Evolutionary conservation across 257 asterid species (phyloP).

Genomic region (Fraxinus quadrangulata): DNA sequence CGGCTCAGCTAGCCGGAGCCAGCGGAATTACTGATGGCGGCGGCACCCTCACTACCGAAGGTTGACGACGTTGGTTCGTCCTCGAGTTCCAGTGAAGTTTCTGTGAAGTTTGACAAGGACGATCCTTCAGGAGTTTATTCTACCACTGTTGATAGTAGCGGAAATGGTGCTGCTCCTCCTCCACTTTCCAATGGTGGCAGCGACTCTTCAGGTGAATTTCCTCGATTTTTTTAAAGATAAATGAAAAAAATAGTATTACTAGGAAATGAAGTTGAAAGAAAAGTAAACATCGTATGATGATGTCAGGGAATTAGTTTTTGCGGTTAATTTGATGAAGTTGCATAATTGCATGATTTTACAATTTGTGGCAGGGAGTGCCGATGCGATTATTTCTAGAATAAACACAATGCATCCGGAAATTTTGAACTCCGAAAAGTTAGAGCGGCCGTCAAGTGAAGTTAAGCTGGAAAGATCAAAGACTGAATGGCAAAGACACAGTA

Average conservation of each 20-base stretch:
- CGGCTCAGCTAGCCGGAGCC: slow-evolving; percentile 34
- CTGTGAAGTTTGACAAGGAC: slow-evolving; percentile 42
- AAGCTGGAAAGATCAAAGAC: slow-evolving; percentile 62
- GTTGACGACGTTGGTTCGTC: slow-evolving; percentile 38
- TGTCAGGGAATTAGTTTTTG: slow-evolving; percentile 5
- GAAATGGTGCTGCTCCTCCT: slow-evolving; percentile 7
- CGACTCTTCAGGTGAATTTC: slow-evolving; percentile 57
- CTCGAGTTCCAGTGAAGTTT: slow-evolving; percentile 52
- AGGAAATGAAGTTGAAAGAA: not conserved
- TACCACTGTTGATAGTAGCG: slow-evolving; percentile 23
- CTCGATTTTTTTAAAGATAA: slow-evolving; percentile 16
- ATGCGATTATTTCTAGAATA: slow-evolving; percentile 41
- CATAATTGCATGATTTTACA: slow-evolving; percentile 15
- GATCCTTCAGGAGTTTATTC: slow-evolving; percentile 32
- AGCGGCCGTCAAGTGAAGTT: slow-evolving; percentile 30
- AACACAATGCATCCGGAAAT: slow-evolving; percentile 55
- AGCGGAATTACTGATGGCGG: slow-evolving; percentile 22
- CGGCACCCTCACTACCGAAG: slow-evolving; percentile 28
- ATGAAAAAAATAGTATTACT: slow-evolving; percentile 19
- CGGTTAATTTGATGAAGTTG: slow-evolving; percentile 6
- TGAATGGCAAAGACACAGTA: slow-evolving; percentile 58
- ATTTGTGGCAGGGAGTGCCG: slow-evolving; percentile 51
- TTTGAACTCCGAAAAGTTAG: slow-evolving; percentile 44
- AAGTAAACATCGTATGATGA: not conserved
- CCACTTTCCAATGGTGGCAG: slow-evolving; percentile 46